A percentile compares a stretch with the other conserved stretches of the same genome.
phyloP scores from a whole-genome alignment of 352 stramenopile species.

The Thraustochytrium sp. region DNA sequence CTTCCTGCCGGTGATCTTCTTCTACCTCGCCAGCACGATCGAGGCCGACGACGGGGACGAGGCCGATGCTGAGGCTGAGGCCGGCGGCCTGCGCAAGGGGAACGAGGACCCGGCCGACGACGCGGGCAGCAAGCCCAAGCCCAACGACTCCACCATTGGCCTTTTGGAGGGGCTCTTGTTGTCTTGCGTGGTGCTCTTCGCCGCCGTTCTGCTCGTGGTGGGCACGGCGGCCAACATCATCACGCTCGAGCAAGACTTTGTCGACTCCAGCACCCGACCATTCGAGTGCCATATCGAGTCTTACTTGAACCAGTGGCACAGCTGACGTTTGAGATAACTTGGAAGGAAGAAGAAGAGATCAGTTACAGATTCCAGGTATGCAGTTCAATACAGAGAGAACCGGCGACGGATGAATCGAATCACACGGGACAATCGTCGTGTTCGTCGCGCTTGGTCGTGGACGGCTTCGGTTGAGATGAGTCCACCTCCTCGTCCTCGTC shows the following conservation, averaged over 20 bases:
- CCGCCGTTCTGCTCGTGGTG: neutral
- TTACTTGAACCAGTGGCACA: too few species aligned
- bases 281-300: neutral
- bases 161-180: neutral
- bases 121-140: too few species aligned
- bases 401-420: too few species aligned
- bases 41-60: neutral
- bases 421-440: too few species aligned
- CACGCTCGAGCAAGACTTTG: neutral
- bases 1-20: neutral
- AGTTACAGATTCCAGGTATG: too few species aligned
- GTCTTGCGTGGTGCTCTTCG: neutral
- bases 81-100: too few species aligned
- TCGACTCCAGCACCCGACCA: neutral
- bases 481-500: too few species aligned
- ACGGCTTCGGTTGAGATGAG: too few species aligned
- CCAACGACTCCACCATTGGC: neutral
- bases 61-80: neutral
- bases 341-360: too few species aligned
- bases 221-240: slow-evolving; percentile 11
- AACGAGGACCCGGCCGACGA: too few species aligned
- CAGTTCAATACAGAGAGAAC: too few species aligned
- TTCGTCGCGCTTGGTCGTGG: too few species aligned
- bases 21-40: neutral
- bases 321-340: neutral